Evolutionary conservation across 2,329 filamentous ascomycete species (phyloP).

Genomic region (Arthrobotrys sphaeroides): DNA sequence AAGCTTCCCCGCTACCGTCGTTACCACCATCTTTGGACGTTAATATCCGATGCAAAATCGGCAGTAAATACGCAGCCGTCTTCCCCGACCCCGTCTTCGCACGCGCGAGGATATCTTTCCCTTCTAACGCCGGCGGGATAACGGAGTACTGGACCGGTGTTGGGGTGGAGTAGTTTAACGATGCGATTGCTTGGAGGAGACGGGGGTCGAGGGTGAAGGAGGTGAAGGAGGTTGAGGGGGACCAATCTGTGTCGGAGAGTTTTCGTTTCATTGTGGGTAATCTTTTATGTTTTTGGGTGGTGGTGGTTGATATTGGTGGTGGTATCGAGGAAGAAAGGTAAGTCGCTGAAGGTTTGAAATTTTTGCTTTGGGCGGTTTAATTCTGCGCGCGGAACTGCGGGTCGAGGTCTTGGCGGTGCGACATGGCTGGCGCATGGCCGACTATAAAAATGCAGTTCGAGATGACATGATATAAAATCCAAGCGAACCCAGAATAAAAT

Average conservation of each 20-base stretch:
- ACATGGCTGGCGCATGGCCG: not conserved
- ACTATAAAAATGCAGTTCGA: too few relatives aligned
- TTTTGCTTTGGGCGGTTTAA: not conserved
- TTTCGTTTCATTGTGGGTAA: conserved; percentile 70
- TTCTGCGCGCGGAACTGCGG: conserved; percentile 10
- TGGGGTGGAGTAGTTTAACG: conserved; percentile 83
- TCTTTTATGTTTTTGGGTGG: not conserved
- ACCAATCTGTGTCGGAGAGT: conserved; percentile 68
- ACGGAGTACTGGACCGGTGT: conserved; percentile 88
- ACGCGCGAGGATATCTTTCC: conserved; percentile 86
- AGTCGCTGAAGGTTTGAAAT: conserved; percentile 4
- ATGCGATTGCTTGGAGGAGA: conserved; percentile 83
- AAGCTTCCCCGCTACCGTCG: not conserved
- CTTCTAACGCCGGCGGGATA: conserved; percentile 86
- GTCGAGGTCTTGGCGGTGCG: conserved; percentile 31
- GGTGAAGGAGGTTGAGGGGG: conserved; percentile 71
- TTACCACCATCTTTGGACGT: conserved; percentile 73
- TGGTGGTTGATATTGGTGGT: not conserved
- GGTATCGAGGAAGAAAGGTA: not conserved
- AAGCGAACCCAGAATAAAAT: too few relatives aligned
- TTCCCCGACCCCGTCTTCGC: conserved; percentile 97
- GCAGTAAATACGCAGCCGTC: conserved; percentile 93
- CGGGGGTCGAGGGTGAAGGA: conserved; percentile 83
- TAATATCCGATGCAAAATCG: conserved; percentile 84
- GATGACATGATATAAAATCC: too few relatives aligned